A percentile compares a stretch with the other conserved stretches of the same genome.
phyloP scores from a whole-genome alignment of 2,329 filamentous ascomycete genomes.

The Fusarium sp. region DNA sequence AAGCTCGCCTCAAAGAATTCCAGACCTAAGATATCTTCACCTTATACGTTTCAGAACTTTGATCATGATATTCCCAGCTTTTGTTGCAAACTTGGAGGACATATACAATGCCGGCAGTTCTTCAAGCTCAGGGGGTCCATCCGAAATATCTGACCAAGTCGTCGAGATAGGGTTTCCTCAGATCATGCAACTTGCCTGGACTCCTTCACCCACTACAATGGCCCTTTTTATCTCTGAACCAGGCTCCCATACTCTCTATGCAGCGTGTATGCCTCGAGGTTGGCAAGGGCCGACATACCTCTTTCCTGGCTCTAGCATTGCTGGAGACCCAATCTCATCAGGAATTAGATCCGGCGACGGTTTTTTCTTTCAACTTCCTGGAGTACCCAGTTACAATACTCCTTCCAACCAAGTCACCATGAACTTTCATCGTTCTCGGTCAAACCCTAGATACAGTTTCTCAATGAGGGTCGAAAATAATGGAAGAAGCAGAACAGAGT shows the following conservation, averaged over 20 bases:
- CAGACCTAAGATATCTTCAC: too few species aligned
- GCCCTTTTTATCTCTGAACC: conserved; percentile 18
- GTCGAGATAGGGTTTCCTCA: conserved; percentile 31
- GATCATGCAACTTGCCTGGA: conserved; percentile 31
- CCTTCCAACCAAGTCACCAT: conserved; percentile 8
- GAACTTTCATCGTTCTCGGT: not conserved
- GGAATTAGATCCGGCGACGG: not conserved
- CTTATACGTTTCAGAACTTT: not conserved
- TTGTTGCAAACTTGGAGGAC: conserved; percentile 15
- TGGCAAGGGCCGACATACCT: conserved; percentile 12
- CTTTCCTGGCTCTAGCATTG: conserved; percentile 7
- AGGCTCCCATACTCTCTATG: conserved; percentile 1
- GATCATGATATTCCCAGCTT: conserved; percentile 28
- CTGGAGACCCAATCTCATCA: conserved; percentile 14
- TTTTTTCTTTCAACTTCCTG: conserved; percentile 30
- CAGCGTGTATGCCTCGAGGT: conserved; percentile 28
- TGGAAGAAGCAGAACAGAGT: conserved; percentile 1
- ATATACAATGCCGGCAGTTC: not conserved
- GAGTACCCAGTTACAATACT: conserved; percentile 11
- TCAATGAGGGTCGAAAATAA: conserved; percentile 25
- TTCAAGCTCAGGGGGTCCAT: not conserved
- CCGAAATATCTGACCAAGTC: conserved; percentile 23
- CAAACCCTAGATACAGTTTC: conserved; percentile 17
- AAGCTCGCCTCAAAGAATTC: rapidly evolving
- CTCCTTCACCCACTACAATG: conserved; percentile 21